Evolutionary conservation across 2,329 filamentous ascomycete genomes (phyloP), one percentile per base, ranked within the genome.

Genomic region (Phialophora chinensis): DNA sequence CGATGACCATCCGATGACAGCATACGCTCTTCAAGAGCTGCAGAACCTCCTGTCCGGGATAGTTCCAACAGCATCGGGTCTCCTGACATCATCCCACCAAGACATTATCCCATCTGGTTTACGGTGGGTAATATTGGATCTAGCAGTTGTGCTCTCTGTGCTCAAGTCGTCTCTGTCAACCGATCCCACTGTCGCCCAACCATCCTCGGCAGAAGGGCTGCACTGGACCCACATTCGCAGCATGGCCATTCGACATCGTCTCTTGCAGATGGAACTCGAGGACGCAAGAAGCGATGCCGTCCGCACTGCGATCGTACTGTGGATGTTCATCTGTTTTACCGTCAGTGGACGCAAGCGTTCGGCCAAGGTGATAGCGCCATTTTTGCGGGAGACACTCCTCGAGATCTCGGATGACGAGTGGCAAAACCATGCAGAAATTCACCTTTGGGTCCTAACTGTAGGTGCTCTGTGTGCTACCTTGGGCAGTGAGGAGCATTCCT

Each of bases 161-260:
- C 60, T 63, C 27, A 56, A 53, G 29, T 49, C 58, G 4, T 63
- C 63, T 12, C 59, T 57, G 23, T 63, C 59, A 7, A 8, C 35
- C 4, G 52, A 27, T 4, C 20, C 27, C 8, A 25, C 52, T 8
- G 56, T 20, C 10, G 61, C 59, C 2, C 47, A 47, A 35, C 44
- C 35, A 35, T 59, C 59, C n/a, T n/a, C 6, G 2, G 62, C 33
- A 12, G 33, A 62, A 38, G 61, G 55, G 10, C 29, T 68, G 14
- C 68, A 65, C 60, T 70, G 68, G 68, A 49, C 68, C 8, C 50
- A 64, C 29, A 62, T 66, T 2, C 68, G 68, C 27, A 68, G 53
- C 29, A 49, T 70, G 29, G 58, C 66, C 5, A 66, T 68, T 25
- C 60, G 66, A 50, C 63, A 68, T 38, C 60, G 66, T 7, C 65